Conservation (phyloP, 1,139 yeast genomes). For the Debaryomyces coudertii region DNA sequence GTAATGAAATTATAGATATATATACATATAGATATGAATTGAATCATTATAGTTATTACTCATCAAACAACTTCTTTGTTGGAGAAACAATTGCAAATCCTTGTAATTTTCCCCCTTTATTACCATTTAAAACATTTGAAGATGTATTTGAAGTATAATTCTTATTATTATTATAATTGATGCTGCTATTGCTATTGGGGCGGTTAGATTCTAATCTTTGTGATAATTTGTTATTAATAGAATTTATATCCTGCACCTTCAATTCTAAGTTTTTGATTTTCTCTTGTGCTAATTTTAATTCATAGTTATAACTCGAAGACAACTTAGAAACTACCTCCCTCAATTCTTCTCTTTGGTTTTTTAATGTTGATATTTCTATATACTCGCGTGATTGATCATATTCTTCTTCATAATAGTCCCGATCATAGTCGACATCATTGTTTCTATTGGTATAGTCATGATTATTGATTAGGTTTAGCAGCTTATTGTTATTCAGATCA, state of each 20-base stretch:
- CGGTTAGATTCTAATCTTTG: slow-evolving; percentile 21
- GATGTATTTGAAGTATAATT: slow-evolving; percentile 8
- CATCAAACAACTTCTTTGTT: slow-evolving; percentile 36
- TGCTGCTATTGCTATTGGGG: slow-evolving; percentile 1
- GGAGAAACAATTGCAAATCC: slow-evolving; percentile 49
- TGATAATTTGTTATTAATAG: slow-evolving; percentile 40
- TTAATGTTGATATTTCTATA: slow-evolving; percentile 42
- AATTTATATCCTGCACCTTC: slow-evolving; percentile 38
- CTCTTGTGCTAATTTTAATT: slow-evolving; percentile 45
- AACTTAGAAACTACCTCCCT: slow-evolving; percentile 54
- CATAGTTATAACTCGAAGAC: slow-evolving; percentile 39
- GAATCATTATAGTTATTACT: slow-evolving; percentile 6
- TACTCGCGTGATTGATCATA: slow-evolving; percentile 29
- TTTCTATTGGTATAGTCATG: slow-evolving; percentile 8
- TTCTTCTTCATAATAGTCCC: slow-evolving; percentile 17
- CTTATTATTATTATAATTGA: not conserved
- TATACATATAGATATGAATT: not conserved
- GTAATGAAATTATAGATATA: not conserved
- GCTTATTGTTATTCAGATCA: slow-evolving; percentile 14
- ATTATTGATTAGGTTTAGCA: slow-evolving; percentile 23
- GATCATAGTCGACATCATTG: slow-evolving; percentile 5
- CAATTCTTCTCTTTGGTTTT: slow-evolving; percentile 59
- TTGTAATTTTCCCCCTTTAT: slow-evolving; percentile 44
- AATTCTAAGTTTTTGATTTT: slow-evolving; percentile 44
- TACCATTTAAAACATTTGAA: slow-evolving; percentile 11